Base-by-base conservation (phyloP, 2,329 filamentous ascomycete species). In the Botrytis galanthina region DNA sequence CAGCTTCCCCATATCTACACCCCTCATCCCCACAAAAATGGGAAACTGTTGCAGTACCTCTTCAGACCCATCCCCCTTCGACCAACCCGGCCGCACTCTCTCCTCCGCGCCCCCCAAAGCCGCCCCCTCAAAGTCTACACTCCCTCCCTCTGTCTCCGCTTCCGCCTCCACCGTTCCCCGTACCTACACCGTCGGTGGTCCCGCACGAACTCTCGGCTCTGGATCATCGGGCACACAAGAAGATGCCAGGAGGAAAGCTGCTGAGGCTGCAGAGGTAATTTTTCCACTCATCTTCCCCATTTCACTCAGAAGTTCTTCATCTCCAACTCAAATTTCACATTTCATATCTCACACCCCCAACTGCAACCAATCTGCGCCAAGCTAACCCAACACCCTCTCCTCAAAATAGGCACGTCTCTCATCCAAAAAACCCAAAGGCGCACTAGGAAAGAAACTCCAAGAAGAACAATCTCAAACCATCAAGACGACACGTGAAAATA, bases 31-130 rank as follows among this genome's bases (percentile, higher is more conserved):
- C 32, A 26, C 16, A 4, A 66, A 51, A 51, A 97, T 98, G 95
- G 95, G 95, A 74, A 95, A 94, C 82, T 87, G 94, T 83, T 97
- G 93, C 85, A 93, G 93, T 81, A 94, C 93, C 81, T 87, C 86
- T 74, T 29, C n/a, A 29, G 84, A 89, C 46, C 84, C 88, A 75
- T 90, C 92, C 78, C 86, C 89, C 82, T 96, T 94, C 84, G 84
- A 89, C 70, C 88, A 89, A 71, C 91, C 92, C 67, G 94, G 93
- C 74, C 92, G 93, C 71, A 88, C 90, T 54, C 86, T 97, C 72
- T 91, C 89, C 77, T 86, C 90, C 14, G 77, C 77, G 5, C 77
- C 79, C 74, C 75, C 86, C 3, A 57, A 57, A 18, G 14, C 90
- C 12, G 76, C 77, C 8, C 77, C 79, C 74, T 75, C 86, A 80